phyloP scores from a whole-genome alignment of 306 rosid genomes.

The Crataegus laevigata region DNA sequence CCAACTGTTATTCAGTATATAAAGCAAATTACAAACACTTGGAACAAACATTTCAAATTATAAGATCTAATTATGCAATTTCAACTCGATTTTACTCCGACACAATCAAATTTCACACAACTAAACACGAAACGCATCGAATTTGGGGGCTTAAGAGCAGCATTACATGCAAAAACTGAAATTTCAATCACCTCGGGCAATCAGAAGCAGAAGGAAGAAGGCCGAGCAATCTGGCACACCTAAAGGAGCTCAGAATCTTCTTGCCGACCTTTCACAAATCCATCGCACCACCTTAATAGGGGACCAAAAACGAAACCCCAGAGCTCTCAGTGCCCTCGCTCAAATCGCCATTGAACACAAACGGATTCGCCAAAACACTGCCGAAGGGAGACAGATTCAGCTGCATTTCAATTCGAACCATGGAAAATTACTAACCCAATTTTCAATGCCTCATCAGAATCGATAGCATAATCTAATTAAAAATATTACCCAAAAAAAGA shows the following conservation, averaged over 20 bases:
- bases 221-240: slow-evolving; percentile 89
- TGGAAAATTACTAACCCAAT: too few species aligned
- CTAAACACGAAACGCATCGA: background rate
- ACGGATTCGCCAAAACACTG: slow-evolving; percentile 63
- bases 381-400: slow-evolving; percentile 78
- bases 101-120: background rate
- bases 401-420: slow-evolving; percentile 73
- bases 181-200: slow-evolving; percentile 68
- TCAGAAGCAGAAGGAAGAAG: slow-evolving; percentile 71
- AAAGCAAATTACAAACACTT: background rate
- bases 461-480: too few species aligned
- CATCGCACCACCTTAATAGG: slow-evolving; percentile 80
- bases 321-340: slow-evolving; percentile 70
- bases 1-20: background rate
- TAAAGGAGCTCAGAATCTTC: slow-evolving; percentile 82
- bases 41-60: background rate
- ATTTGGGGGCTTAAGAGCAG: background rate
- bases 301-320: slow-evolving; percentile 68
- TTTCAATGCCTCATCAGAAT: too few species aligned
- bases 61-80: background rate
- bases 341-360: slow-evolving; percentile 63
- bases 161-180: background rate
- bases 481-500: too few species aligned
- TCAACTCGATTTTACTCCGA: too few species aligned
- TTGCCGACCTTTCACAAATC: slow-evolving; percentile 92